A percentile compares a stretch with the other conserved stretches of the same genome.
Conservation (phyloP, 2,329 filamentous ascomycete species). For the Fusarium staphyleae region DNA sequence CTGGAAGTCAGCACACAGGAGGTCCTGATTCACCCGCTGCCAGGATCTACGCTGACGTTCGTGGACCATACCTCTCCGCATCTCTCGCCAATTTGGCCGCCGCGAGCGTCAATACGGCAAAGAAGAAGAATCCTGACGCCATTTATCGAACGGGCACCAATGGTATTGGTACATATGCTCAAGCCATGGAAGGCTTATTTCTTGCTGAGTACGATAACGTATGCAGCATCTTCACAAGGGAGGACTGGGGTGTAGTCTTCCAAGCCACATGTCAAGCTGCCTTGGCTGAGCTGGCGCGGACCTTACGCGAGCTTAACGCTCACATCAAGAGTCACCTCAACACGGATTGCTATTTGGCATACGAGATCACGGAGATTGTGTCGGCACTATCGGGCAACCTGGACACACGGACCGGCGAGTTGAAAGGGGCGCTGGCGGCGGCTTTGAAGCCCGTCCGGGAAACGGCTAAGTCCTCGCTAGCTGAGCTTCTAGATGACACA, state of each 20-base stretch:
- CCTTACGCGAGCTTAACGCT: slow-evolving; percentile 84
- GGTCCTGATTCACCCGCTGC: slow-evolving; percentile 73
- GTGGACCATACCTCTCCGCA: slow-evolving; percentile 83
- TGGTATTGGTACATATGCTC: slow-evolving; percentile 88
- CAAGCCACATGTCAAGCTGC: slow-evolving; percentile 79
- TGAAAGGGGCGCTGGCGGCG: slow-evolving; percentile 83
- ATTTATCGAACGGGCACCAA: slow-evolving; percentile 90
- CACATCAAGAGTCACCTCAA: slow-evolving; percentile 87
- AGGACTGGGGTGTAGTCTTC: slow-evolving; percentile 83
- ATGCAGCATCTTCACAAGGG: slow-evolving; percentile 81
- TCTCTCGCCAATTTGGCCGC: slow-evolving; percentile 86
- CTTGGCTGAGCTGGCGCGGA: slow-evolving; percentile 82
- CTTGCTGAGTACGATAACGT: slow-evolving; percentile 91
- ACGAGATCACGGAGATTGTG: slow-evolving; percentile 92
- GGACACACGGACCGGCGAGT: slow-evolving; percentile 82
- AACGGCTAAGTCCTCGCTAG: slow-evolving; percentile 86
- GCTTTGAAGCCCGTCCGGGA: slow-evolving; percentile 89
- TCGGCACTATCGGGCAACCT: slow-evolving; percentile 79
- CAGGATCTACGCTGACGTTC: slow-evolving; percentile 83
- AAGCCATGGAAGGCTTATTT: slow-evolving; percentile 86
- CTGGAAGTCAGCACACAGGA: slow-evolving; percentile 61
- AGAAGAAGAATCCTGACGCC: slow-evolving; percentile 80
- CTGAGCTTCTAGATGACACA: slow-evolving; percentile 84
- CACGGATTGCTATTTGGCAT: slow-evolving; percentile 93
- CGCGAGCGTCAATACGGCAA: slow-evolving; percentile 83